A percentile compares a stretch with the other conserved stretches of the same genome.
phyloP scores from a whole-genome alignment of 345 rosid species.

The Gossypium longicalyx region DNA sequence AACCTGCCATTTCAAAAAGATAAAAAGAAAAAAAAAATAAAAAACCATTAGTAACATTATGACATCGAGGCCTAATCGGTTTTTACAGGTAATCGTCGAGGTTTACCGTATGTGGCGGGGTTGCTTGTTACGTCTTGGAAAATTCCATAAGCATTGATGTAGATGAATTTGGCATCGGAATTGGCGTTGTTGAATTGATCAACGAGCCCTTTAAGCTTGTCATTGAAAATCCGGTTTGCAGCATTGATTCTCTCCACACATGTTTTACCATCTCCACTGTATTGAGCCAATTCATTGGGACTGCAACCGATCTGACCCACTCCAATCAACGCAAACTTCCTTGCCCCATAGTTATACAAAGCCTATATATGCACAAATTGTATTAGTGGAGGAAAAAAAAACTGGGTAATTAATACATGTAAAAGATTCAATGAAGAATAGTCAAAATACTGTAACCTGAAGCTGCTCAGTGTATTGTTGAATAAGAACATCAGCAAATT shows the following conservation, averaged over 20 bases:
- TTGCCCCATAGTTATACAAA: constrained; percentile 69
- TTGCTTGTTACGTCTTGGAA: constrained; percentile 56
- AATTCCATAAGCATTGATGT: constrained; percentile 65
- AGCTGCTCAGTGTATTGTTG: constrained; percentile 52
- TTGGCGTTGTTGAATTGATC: constrained; percentile 48
- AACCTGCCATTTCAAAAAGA: constrained; percentile 32
- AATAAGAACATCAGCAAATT: constrained; percentile 58
- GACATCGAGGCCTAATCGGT: not conserved
- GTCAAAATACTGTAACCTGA: constrained; percentile 26
- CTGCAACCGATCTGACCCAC: constrained; percentile 87
- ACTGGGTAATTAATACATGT: not conserved
- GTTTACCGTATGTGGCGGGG: constrained; percentile 49
- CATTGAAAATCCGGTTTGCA: constrained; percentile 67
- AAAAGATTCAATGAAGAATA: not conserved
- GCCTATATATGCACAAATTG: constrained; percentile 24
- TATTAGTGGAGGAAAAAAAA: not conserved
- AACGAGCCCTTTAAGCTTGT: constrained; percentile 61
- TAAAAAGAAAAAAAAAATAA: not conserved
- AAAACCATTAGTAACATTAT: not conserved
- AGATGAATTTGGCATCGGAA: constrained; percentile 56
- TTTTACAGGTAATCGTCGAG: not conserved
- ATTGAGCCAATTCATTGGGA: constrained; percentile 66
- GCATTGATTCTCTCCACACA: constrained; percentile 54
- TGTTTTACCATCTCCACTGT: constrained; percentile 58
- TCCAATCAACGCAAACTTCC: constrained; percentile 75